Evolutionary conservation across 805 yeast species (phyloP), one percentile per base, ranked within the genome.

Genomic region (Pichia kluyveri): DNA sequence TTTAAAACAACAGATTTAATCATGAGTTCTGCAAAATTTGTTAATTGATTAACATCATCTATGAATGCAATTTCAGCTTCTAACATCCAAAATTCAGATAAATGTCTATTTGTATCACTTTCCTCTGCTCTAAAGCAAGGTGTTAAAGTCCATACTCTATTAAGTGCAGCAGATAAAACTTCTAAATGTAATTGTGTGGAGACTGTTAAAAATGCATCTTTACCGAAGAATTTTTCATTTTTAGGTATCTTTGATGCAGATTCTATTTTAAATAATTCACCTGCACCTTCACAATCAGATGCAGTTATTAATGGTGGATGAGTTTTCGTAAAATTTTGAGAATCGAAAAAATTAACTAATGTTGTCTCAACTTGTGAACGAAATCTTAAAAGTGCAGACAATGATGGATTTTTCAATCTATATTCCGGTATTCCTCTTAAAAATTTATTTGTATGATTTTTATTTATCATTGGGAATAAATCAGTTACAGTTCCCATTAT

Each of bases 211-310:
- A 74, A 87, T 0, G 91, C 76, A 4, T 75, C 71, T 49, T 76
- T 76, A 1, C 83, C 87, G 58, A 85, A 86, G 57, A 86, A 87
- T 49, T 19, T 52, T 53, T 51, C 67, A 47, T 44, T 45, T 41
- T 49, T 51, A 2, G 12, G 41, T 14, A 50, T 47, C 28, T 61
- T 52, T 19, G 65, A 54, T 6, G 58, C 60, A 1, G 75, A 54
- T 43, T 66, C 70, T 11, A 90, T 67, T 42, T 67, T 68, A 55
- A 93, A 93, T 52, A 86, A 77, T 60, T 93, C 98, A 5, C 98
- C 98, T 4, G 96, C 97, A 17, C 99, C 98, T 67, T 93, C 99
- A 61, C 98, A 91, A 62, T 93, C 99, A 1, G 95, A 79, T 11
- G 86, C 72, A 0, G 99, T 93, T 23, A 91, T 67, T 12, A 91